Conservation (phyloP, 2,329 filamentous ascomycete species). For the Raffaelea ambrosiae region DNA sequence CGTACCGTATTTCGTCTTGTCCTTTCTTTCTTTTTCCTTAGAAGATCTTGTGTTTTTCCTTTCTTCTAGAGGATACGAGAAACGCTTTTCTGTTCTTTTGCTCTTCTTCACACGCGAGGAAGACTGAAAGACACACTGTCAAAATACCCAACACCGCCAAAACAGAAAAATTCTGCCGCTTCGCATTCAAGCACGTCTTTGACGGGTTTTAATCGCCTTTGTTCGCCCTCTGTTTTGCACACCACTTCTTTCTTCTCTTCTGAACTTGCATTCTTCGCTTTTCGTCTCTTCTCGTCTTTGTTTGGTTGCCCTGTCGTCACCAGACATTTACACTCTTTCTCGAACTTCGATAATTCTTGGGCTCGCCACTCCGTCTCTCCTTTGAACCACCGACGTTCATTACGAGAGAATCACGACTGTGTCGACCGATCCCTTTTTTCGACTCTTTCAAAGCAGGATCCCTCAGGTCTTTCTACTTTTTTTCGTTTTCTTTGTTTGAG, state of each 20-base stretch:
- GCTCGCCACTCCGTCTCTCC: constrained; percentile 9
- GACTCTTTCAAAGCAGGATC: neutral
- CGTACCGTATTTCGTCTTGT: constrained; percentile 19
- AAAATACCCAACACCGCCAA: neutral
- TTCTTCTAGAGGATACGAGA: constrained; percentile 33
- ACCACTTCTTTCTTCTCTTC: neutral
- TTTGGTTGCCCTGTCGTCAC: neutral
- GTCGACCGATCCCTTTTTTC: constrained; percentile 4
- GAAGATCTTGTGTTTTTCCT: constrained; percentile 31
- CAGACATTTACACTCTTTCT: neutral
- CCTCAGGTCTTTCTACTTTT: neutral
- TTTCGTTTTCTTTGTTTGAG: neutral
- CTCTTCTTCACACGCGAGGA: constrained; percentile 11
- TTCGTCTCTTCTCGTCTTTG: neutral
- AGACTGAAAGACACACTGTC: constrained; percentile 2
- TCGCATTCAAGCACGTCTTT: constrained; percentile 1
- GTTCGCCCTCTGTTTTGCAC: neutral
- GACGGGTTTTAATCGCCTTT: constrained; percentile 1
- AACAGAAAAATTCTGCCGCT: neutral
- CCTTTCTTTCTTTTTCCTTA: constrained; percentile 31
- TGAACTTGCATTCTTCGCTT: neutral
- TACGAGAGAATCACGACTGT: constrained; percentile 12
- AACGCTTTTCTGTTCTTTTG: constrained; percentile 15
- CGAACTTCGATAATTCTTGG: neutral
- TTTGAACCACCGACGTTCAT: constrained; percentile 11